Conservation (phyloP, 2,329 filamentous ascomycete genomes). For the Fusarium coffeatum region DNA sequence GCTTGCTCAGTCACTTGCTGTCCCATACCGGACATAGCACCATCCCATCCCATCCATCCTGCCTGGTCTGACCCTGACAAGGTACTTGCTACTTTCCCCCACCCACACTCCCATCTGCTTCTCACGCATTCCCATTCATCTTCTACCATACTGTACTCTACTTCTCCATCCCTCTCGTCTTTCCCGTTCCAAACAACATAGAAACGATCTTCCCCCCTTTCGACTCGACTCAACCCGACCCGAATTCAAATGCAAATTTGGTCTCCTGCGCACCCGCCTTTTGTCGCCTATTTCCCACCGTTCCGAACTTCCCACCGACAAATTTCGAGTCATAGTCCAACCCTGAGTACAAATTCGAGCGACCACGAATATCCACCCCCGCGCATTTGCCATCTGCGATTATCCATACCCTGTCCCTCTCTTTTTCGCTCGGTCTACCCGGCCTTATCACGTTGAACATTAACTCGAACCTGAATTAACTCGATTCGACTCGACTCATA, state of each 20-base stretch:
- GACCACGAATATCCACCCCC: slow-evolving; percentile 39
- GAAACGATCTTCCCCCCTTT: slow-evolving; percentile 15
- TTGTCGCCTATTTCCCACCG: neutral
- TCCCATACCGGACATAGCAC: neutral
- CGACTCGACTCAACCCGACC: slow-evolving; percentile 14
- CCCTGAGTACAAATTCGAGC: slow-evolving; percentile 30
- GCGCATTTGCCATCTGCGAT: slow-evolving; percentile 37
- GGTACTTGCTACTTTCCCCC: slow-evolving; percentile 26
- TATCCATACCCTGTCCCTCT: slow-evolving; percentile 34
- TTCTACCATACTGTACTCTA: slow-evolving; percentile 36
- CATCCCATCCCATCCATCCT: slow-evolving; percentile 6
- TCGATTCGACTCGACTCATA: slow-evolving; percentile 8
- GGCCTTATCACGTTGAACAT: slow-evolving; percentile 23
- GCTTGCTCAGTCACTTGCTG: neutral
- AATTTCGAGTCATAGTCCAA: slow-evolving; percentile 10
- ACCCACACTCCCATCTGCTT: slow-evolving; percentile 36
- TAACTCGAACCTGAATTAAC: neutral
- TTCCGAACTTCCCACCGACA: slow-evolving; percentile 9
- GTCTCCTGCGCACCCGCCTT: neutral
- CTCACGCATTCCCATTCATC: slow-evolving; percentile 40
- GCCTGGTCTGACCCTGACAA: slow-evolving; percentile 9
- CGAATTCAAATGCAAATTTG: neutral
- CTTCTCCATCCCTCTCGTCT: slow-evolving; percentile 35
- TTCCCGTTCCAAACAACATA: slow-evolving; percentile 21
- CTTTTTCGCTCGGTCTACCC: slow-evolving; percentile 29